Evolutionary conservation across 75 land plant species (phyloP).

Genomic region (Adiantum capillusveneris): DNA sequence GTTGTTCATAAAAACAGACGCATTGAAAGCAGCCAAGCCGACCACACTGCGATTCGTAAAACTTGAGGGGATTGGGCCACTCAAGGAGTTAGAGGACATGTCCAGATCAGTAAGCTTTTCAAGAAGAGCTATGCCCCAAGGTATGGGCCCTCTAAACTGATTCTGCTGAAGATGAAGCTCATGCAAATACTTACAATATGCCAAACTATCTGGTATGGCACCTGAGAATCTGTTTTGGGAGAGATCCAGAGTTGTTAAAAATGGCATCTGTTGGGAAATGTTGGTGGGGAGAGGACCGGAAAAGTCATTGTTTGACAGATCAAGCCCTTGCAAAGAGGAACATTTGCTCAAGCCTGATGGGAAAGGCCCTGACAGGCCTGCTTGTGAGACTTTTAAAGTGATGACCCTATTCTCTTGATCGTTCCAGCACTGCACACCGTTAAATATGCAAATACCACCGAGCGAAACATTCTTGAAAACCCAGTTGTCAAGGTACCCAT

Average conservation of each 20-base stretch:
- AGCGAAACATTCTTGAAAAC: constrained; percentile 24
- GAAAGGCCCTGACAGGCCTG: constrained; percentile 58
- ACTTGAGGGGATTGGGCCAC: constrained; percentile 47
- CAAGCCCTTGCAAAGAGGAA: constrained; percentile 54
- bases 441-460: constrained; percentile 54
- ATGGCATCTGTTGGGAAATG: constrained; percentile 34
- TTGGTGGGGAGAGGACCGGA: constrained; percentile 44
- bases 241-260: constrained; percentile 50
- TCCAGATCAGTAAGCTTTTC: constrained; percentile 39
- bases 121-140: constrained; percentile 38
- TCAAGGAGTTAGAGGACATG: constrained; percentile 44
- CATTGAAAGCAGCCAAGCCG: background rate
- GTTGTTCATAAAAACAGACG: constrained; percentile 37
- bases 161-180: constrained; percentile 52
- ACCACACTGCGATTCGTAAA: constrained; percentile 5
- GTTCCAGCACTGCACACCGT: constrained; percentile 73
- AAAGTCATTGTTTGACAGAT: constrained; percentile 55
- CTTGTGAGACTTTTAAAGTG: constrained; percentile 35
- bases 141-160: constrained; percentile 50
- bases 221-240: constrained; percentile 60
- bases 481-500: constrained; percentile 35
- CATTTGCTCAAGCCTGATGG: constrained; percentile 51
- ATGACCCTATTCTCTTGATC: constrained; percentile 55
- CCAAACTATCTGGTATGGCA: constrained; percentile 38
- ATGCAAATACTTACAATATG: constrained; percentile 44